Conservation (phyloP, 2,329 filamentous ascomycete species). For the Parasarocladium wereldwijsianum region DNA sequence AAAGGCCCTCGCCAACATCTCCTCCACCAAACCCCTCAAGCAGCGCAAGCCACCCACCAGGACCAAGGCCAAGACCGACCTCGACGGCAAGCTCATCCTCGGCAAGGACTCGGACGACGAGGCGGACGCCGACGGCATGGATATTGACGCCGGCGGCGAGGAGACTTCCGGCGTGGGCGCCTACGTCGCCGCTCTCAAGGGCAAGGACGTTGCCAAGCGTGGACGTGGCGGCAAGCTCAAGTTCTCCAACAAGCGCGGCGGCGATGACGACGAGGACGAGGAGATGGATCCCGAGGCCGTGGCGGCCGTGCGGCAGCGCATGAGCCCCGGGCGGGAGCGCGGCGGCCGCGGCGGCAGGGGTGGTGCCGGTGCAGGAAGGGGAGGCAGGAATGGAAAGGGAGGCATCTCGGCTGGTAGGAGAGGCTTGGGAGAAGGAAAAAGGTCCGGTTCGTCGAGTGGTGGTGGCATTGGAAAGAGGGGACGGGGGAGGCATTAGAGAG, state of each 20-base stretch:
- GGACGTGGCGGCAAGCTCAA: conserved; percentile 55
- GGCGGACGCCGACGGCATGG: conserved; percentile 45
- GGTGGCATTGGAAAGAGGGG: conserved; percentile 25
- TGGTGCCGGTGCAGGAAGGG: conserved; percentile 16
- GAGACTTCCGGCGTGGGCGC: conserved; percentile 43
- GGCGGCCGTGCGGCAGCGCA: conserved; percentile 34
- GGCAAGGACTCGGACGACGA: conserved; percentile 39
- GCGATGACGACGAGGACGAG: conserved; percentile 28
- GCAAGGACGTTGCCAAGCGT: conserved; percentile 49
- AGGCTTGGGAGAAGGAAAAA: conserved; percentile 36
- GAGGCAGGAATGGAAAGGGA: conserved; percentile 30
- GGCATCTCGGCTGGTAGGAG: conserved; percentile 29
- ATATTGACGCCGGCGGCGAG: conserved; percentile 36
- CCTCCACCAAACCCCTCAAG: conserved; percentile 68
- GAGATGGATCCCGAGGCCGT: conserved; percentile 39
- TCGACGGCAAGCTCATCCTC: conserved; percentile 71
- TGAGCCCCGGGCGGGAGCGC: conserved; percentile 20
- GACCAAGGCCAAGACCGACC: conserved; percentile 53
- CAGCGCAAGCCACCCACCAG: conserved; percentile 38
- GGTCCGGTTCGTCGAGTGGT: conserved; percentile 21
- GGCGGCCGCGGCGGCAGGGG: conserved; percentile 19
- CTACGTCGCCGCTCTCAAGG: conserved; percentile 55
- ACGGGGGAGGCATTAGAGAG: conserved; percentile 15
- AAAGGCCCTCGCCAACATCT: conserved; percentile 81
- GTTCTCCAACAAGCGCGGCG: conserved; percentile 48